Evolutionary conservation across 2,329 filamentous ascomycete genomes (phyloP).

Genomic region (Onygenales sp.): DNA sequence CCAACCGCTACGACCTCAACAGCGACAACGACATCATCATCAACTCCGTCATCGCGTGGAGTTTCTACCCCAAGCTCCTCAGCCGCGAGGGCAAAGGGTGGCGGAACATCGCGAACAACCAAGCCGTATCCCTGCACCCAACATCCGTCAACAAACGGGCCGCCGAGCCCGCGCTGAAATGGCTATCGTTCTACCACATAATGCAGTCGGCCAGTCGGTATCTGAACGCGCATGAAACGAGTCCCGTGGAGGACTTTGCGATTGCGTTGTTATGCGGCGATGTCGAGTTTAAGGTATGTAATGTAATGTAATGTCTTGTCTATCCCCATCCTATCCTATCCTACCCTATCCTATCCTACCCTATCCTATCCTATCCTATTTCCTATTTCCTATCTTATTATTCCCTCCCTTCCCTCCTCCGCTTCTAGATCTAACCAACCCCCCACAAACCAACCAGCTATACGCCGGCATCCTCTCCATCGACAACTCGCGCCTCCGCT

Average conservation of each 20-base stretch:
- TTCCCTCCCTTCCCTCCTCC: no score
- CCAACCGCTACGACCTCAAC: conserved; percentile 62
- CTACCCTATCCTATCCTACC: neutral
- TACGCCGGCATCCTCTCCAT: conserved; percentile 79
- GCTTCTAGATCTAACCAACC: neutral
- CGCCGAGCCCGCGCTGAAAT: conserved; percentile 48
- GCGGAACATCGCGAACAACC: conserved; percentile 88
- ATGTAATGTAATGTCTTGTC: neutral
- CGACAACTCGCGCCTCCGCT: conserved; percentile 77
- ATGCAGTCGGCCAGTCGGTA: conserved; percentile 77
- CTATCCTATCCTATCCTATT: neutral
- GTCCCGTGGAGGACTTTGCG: conserved; percentile 69
- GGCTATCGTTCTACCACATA: conserved; percentile 92
- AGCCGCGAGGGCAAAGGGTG: conserved; percentile 76
- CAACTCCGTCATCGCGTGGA: conserved; percentile 78
- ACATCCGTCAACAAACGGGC: conserved; percentile 74
- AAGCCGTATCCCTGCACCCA: conserved; percentile 76
- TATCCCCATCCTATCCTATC: neutral
- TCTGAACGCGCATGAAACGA: conserved; percentile 86
- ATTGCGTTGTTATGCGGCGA: conserved; percentile 81
- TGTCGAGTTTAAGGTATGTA: conserved; percentile 66
- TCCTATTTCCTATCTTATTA: neutral
- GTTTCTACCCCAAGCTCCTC: conserved; percentile 90
- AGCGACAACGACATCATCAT: conserved; percentile 72
- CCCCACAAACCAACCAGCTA: conserved; percentile 43